These are phyloP conservation scores for Rhodotorula paludigena DNA, from an alignment of 768 basidiomycete species.

Conservation along the genomic window DNA sequence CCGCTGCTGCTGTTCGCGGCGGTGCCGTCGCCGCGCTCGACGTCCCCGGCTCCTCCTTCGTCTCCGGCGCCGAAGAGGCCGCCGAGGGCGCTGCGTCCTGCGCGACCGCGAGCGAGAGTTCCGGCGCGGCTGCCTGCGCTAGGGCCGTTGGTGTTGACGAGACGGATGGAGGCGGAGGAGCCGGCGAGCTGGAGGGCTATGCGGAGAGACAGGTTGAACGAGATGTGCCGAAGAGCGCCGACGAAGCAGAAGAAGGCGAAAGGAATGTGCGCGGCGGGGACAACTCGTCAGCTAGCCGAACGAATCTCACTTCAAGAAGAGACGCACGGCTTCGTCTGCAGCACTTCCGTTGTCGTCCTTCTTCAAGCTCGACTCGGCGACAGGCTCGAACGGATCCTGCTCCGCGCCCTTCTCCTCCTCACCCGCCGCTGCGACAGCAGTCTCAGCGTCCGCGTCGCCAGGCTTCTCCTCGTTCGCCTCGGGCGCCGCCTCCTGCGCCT, in stretches of 20 bases:
- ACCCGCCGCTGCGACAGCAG: not conserved
- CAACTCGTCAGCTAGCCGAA: too few species aligned
- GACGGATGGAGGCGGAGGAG: too few species aligned
- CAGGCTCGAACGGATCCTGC: constrained; percentile 1
- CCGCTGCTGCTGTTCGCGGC: not conserved
- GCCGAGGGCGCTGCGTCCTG: not conserved
- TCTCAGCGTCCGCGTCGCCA: not conserved
- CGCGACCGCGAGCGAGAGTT: not conserved
- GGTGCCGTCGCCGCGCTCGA: too few species aligned
- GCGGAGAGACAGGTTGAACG: too few species aligned
- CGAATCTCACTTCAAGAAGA: too few species aligned
- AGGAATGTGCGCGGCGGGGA: too few species aligned
- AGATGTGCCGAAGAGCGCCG: too few species aligned
- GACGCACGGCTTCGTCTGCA: constrained; percentile 54
- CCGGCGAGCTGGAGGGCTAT: too few species aligned
- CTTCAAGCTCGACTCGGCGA: not conserved
- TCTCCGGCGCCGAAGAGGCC: not conserved
- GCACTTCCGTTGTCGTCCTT: constrained; percentile 48
- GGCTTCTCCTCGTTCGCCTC: constrained; percentile 6
- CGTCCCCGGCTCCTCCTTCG: too few species aligned
- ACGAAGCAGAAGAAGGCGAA: too few species aligned
- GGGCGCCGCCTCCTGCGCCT: not conserved
- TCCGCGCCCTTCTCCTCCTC: not conserved
- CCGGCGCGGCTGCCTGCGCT: not conserved
- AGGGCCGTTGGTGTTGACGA: too few species aligned